These are phyloP conservation scores for Sordariomycetes sp. DNA, from an alignment of 2,329 filamentous ascomycete genomes.

Conservation along the genomic window DNA sequence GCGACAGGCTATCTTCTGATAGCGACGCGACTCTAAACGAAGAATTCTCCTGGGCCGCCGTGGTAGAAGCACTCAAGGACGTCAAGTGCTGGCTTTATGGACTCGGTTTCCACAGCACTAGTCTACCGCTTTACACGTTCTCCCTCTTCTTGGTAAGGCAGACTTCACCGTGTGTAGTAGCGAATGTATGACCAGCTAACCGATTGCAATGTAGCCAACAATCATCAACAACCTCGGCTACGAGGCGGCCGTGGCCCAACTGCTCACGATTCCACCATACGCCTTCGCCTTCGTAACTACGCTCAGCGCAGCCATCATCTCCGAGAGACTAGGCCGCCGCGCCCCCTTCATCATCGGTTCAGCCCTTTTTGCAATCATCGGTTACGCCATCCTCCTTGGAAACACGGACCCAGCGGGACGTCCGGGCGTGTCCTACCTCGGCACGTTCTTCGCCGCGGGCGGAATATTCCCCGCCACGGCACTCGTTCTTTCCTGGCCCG, in stretches of 20 bases:
- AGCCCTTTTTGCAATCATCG: conserved; percentile 41
- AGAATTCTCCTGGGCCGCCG: conserved; percentile 53
- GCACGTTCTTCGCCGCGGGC: conserved; percentile 45
- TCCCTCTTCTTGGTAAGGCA: conserved; percentile 36
- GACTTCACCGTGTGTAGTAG: neutral
- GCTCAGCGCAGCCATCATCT: conserved; percentile 41
- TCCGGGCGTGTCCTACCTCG: conserved; percentile 44
- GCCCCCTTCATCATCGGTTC: conserved; percentile 51
- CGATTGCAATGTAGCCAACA: conserved; percentile 21
- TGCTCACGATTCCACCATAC: conserved; percentile 52
- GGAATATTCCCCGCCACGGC: conserved; percentile 56
- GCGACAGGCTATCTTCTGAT: conserved; percentile 50
- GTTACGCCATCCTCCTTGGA: conserved; percentile 47
- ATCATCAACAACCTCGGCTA: conserved; percentile 43
- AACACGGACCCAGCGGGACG: conserved; percentile 28
- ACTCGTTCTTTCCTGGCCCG: conserved; percentile 54
- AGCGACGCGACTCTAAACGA: conserved; percentile 59
- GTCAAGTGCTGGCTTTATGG: conserved; percentile 64
- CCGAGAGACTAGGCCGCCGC: conserved; percentile 42
- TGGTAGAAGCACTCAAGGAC: conserved; percentile 49
- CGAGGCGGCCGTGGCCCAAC: conserved; percentile 35
- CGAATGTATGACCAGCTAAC: neutral
- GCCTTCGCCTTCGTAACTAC: conserved; percentile 49
- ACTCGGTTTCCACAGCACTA: conserved; percentile 59
- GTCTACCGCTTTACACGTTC: conserved; percentile 43